Evolutionary conservation across 177 flowering plant species (phyloP), one percentile per base, ranked within the genome.

Genomic region (Vitis hybrid): DNA sequence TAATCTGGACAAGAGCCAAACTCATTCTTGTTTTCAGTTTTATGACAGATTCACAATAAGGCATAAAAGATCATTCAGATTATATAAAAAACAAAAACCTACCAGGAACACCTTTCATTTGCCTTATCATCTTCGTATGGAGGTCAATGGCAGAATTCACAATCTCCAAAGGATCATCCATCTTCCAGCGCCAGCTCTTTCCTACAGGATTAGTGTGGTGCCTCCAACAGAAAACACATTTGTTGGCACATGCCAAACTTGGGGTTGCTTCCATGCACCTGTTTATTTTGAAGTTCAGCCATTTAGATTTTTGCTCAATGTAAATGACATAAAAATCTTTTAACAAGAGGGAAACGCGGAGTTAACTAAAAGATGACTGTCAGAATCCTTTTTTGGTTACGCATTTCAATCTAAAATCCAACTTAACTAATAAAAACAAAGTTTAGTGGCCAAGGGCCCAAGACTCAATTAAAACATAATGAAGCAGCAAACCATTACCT

Each of bases 31-130:
- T 40, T 6, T 40, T 6, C 48, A 40, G 48, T 8, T 40, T 40
- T 40, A 6, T 7, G 48, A 40, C 48, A 40, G 48, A 40, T 40
- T 40, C 1, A 40, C 48, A 40, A 40, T 8, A 40, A 40, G 48
- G 48, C 48, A 40, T 40, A 40, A 40, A 40, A n/a, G 16, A 55
- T 18, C 9, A 11, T 10, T 67, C 61, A 9, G 60, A 68, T 10
- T 2, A 10, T 6, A 14, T 49, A 60, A 69, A 60, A 32, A 61
- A 18, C 51, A 3, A 56, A 62, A 57, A 79, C 62, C 54, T 76
- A 96, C 97, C 99, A 72, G 99, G 98, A 64, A 96, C 98, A 72
- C 98, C 98, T 83, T 96, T 96, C 99, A 96, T 96, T 81, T 96
- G 98, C 74, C 83, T 87, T 72, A 96, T 94, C 99, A 94, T 96